Conservation (phyloP, 2,329 filamentous ascomycete genomes). For the Penicillium sp. region DNA sequence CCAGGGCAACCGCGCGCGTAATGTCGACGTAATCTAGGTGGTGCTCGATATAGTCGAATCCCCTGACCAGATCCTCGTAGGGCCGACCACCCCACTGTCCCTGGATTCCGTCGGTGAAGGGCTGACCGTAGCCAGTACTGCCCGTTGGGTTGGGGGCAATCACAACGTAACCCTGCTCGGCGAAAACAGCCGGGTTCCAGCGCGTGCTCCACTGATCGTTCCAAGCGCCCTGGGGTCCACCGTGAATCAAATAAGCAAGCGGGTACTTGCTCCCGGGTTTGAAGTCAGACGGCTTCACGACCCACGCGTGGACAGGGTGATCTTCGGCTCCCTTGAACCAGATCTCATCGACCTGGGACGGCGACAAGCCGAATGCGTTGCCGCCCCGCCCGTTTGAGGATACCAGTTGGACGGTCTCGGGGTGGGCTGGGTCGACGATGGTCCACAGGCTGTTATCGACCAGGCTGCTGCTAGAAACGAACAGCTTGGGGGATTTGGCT, state of each 20-base stretch:
- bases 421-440: conserved; percentile 31
- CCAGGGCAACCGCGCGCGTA: conserved; percentile 45
- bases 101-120: conserved; percentile 46
- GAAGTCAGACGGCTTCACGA: conserved; percentile 43
- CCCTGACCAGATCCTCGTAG: conserved; percentile 49
- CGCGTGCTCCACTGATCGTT: conserved; percentile 48
- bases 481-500: conserved; percentile 30
- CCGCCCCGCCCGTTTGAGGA: conserved; percentile 34
- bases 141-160: conserved; percentile 54
- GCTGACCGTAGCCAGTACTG: conserved; percentile 50
- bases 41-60: conserved; percentile 45
- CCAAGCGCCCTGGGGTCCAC: conserved; percentile 46
- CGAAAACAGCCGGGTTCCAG: conserved; percentile 50
- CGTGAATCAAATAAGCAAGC: conserved; percentile 48
- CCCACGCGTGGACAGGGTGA: conserved; percentile 39
- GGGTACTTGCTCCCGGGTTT: conserved; percentile 43
- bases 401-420: conserved; percentile 25
- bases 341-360: conserved; percentile 37
- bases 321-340: conserved; percentile 42
- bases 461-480: conserved; percentile 38
- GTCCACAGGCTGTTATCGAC: conserved; percentile 40
- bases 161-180: conserved; percentile 54
- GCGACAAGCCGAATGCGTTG: conserved; percentile 35
- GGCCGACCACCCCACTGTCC: conserved; percentile 48
- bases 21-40: conserved; percentile 48